Evolutionary conservation across 148 eudicot genomes (phyloP).

Genomic region (Camellia lanceoleosa): DNA sequence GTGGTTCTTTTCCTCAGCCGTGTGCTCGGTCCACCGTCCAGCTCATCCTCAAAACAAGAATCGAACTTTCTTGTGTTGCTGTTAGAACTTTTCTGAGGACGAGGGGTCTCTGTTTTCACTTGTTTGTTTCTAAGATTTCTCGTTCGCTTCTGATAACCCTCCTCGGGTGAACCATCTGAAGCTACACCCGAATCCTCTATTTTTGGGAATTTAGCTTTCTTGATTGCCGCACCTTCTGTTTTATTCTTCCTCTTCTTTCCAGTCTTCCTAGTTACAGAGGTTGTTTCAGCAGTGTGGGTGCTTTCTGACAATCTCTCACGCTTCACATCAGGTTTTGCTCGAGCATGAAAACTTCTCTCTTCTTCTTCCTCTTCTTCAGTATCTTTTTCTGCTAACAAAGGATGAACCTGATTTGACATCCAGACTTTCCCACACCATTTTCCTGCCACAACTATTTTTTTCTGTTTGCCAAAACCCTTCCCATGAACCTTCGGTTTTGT

Average conservation of each 20-base stretch:
- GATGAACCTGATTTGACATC: constrained; percentile 96
- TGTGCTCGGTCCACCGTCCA: constrained; percentile 71
- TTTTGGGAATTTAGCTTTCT: constrained; percentile 40
- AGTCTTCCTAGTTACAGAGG: constrained; percentile 29
- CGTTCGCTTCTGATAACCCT: constrained; percentile 28
- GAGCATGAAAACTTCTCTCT: constrained; percentile 28
- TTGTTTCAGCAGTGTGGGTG: constrained; percentile 23
- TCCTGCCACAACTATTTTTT: constrained; percentile 71
- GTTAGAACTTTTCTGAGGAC: constrained; percentile 20
- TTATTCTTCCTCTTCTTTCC: constrained; percentile 57
- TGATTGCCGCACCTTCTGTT: constrained; percentile 22
- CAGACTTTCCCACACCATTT: constrained; percentile 99
- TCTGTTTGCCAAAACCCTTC: constrained; percentile 59
- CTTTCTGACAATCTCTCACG: constrained; percentile 34
- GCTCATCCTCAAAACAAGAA: constrained; percentile 40
- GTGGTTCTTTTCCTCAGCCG: constrained; percentile 63
- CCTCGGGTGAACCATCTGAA: constrained; percentile 33
- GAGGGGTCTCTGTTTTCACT: constrained; percentile 32
- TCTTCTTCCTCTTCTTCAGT: constrained; percentile 39
- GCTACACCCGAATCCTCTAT: constrained; percentile 27
- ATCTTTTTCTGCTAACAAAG: constrained; percentile 59
- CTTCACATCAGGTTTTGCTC: constrained; percentile 38
- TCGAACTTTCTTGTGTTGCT: constrained; percentile 27
- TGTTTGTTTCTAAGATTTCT: constrained; percentile 42
- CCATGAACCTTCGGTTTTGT: constrained; percentile 26